Evolutionary conservation across 768 basidiomycete species (phyloP), one percentile per base, ranked within the genome.

Genomic region (Scleroderma bovista): DNA sequence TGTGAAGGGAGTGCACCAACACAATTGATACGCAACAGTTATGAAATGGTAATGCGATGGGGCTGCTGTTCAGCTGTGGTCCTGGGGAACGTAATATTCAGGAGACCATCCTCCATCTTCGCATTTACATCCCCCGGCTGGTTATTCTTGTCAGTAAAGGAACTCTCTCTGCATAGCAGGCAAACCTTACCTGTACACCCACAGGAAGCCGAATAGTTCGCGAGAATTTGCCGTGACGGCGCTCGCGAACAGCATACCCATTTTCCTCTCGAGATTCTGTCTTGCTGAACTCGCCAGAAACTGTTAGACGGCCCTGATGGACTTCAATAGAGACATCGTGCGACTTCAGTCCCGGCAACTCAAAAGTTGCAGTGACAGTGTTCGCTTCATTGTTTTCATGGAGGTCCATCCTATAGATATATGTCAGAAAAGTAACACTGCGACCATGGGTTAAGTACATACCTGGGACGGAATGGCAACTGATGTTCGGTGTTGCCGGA

Each of bases 41-140:
- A 61, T 50, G 56, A 31, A 29, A 69, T 67, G 0, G 62, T 58
- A 53, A 81, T 75, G 51, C 66, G 75, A 68, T 71, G 73, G 17
- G 76, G 70, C 13, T 67, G 70, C 47, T 64, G 55, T 50, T 74
- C 72, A 12, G 72, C 61, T 10, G 64, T 62, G n/a, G 65, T 60
- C 63, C 75, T 79, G 7, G 79, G 80, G 72, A 77, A 81, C 1
- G 74, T 74, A 24, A 81, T 65, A 9, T 68, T 75, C 53, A 81
- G 59, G 12, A 80, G 54, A 2, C 80, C 79, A 47, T 77, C 63
- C 38, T 79, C 76, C 73, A 81, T 71, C 45, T 66, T 62, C 0
- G 79, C 80, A 56, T 65, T 65, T 46, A 73, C 64, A 2, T 70
- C 63, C 0, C 62, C 61, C 7, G 53, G 51, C 70, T 72, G 51